phyloP scores from a whole-genome alignment of 805 yeast genomes.

The Myxozyma kluyveri region DNA sequence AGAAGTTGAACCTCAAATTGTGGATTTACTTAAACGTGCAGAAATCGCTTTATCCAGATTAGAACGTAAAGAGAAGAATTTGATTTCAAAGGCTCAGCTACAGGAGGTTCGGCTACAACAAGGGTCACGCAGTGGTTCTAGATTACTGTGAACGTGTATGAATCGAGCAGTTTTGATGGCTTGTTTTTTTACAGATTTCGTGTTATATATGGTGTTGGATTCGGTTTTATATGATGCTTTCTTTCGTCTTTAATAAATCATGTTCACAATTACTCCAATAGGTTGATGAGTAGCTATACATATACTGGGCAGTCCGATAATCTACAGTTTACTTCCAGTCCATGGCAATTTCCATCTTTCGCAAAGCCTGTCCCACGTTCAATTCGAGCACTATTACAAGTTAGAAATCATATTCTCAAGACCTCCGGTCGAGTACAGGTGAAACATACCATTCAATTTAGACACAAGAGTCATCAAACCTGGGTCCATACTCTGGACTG shows the following conservation, averaged over 20 bases:
- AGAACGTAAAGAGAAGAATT: conserved; percentile 33
- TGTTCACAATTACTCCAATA: no score
- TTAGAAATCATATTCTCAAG: no score
- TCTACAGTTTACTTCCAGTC: conserved; percentile 17
- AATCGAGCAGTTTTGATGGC: not conserved
- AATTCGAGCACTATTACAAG: conserved; percentile 25
- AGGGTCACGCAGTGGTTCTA: conserved; percentile 14
- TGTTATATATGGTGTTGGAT: no score
- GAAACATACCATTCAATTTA: conserved; percentile 21
- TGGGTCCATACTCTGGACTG: conserved; percentile 29
- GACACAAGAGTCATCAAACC: conserved; percentile 26
- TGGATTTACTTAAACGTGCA: conserved; percentile 29
- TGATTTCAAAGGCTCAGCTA: conserved; percentile 32
- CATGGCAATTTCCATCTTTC: conserved; percentile 29
- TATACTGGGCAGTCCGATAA: no score
- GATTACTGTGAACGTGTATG: no score
- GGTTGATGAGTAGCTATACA: no score
- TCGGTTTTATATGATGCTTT: no score
- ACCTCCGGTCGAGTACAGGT: not conserved
- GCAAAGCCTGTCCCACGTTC: conserved; percentile 27
- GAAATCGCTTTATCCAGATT: conserved; percentile 32
- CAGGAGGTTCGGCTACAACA: conserved; percentile 34
- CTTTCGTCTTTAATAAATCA: no score
- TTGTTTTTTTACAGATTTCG: no score
- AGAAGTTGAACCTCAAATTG: conserved; percentile 36